phyloP scores from a whole-genome alignment of 1,284 basidiomycete species.

The Flammula alnicola region DNA sequence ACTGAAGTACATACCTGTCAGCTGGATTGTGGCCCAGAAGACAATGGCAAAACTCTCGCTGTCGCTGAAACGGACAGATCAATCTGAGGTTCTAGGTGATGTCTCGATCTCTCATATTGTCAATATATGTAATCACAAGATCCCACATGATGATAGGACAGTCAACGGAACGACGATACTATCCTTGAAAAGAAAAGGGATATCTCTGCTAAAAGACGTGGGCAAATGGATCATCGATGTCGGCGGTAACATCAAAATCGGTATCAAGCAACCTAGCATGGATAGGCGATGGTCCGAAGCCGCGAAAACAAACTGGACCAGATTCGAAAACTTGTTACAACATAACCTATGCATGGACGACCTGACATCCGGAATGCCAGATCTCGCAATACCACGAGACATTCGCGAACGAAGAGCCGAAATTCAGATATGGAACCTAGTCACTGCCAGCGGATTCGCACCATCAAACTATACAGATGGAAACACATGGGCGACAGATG shows the following conservation, averaged over 20 bases:
- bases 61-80: conserved; percentile 17
- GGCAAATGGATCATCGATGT: conserved; percentile 9
- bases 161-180: conserved; percentile 8
- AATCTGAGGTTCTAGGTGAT: conserved; percentile 18
- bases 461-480: conserved; percentile 5
- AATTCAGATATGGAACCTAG: background rate
- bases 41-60: conserved; percentile 6
- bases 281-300: conserved; percentile 1
- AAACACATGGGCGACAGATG: conserved; percentile 24
- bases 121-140: conserved; percentile 5
- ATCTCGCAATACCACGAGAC: background rate
- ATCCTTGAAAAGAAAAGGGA: conserved; percentile 7
- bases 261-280: background rate
- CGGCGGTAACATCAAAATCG: background rate
- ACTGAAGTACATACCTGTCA: conserved; percentile 10
- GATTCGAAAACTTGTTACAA: background rate
- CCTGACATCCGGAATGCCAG: background rate
- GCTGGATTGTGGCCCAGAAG: conserved; percentile 19
- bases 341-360: background rate
- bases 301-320: conserved; percentile 5
- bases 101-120: conserved; percentile 18
- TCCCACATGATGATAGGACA: background rate
- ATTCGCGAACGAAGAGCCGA: conserved; percentile 4
- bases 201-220: conserved; percentile 4
- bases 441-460: background rate